These are phyloP conservation scores for Crithidia brevicula DNA, from an alignment of 208 protist genomes.

Conservation along the genomic window DNA sequence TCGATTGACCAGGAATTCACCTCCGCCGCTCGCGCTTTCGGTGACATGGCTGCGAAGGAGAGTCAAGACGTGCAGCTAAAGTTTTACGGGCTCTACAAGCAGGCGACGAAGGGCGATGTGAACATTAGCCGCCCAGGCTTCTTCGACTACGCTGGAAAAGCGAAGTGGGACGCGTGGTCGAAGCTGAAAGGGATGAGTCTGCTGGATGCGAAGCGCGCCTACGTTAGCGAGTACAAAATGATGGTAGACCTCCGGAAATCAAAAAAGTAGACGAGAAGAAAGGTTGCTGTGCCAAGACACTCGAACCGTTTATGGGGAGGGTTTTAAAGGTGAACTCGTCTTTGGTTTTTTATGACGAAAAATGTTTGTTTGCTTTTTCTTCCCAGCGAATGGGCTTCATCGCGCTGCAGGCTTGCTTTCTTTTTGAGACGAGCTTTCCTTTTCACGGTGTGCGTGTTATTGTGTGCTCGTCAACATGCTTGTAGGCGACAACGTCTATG, in stretches of 20 bases:
- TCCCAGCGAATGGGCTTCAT: too few relatives aligned
- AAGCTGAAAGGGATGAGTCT: conserved; percentile 77
- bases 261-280: conserved; percentile 6
- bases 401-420: too few relatives aligned
- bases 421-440: too few relatives aligned
- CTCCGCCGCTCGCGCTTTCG: conserved; percentile 59
- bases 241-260: conserved; percentile 38
- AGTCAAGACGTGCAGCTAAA: conserved; percentile 80
- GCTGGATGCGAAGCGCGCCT: conserved; percentile 86
- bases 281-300: neutral
- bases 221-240: conserved; percentile 70
- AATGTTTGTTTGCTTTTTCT: too few relatives aligned
- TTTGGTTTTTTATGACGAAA: too few relatives aligned
- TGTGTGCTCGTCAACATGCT: too few relatives aligned
- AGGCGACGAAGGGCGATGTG: conserved; percentile 85
- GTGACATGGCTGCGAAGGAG: conserved; percentile 37
- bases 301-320: neutral
- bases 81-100: conserved; percentile 90
- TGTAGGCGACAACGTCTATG: too few relatives aligned
- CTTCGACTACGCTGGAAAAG: conserved; percentile 78
- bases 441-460: too few relatives aligned
- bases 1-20: conserved; percentile 60
- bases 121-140: conserved; percentile 73
- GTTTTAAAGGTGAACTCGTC: too few relatives aligned
- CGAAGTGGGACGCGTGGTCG: conserved; percentile 95